A percentile compares a stretch with the other conserved stretches of the same genome.
These are phyloP conservation scores for Phytophthora citrophthora DNA, from an alignment of 352 stramenopile species.

Conservation along the genomic window DNA sequence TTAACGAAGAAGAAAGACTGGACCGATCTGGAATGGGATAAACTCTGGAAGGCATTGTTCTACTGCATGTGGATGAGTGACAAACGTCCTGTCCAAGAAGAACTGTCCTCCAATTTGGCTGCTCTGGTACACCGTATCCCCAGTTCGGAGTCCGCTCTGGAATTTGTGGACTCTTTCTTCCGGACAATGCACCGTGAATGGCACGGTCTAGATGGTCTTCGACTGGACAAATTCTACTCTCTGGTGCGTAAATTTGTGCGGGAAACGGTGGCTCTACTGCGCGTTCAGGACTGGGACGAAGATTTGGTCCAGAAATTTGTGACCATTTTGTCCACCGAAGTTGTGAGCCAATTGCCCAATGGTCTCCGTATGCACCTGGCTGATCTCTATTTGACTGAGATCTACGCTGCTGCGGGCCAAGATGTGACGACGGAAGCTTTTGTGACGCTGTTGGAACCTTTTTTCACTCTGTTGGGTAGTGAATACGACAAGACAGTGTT, in stretches of 20 bases:
- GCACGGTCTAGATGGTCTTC: constrained; percentile 85
- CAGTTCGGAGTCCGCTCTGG: constrained; percentile 45
- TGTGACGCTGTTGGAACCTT: constrained; percentile 78
- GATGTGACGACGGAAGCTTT: constrained; percentile 67
- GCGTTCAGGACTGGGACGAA: constrained; percentile 60
- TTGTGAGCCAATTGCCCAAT: constrained; percentile 84
- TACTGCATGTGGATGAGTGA: constrained; percentile 93
- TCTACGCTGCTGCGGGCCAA: constrained; percentile 59
- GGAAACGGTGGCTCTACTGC: constrained; percentile 67
- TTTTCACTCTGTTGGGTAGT: constrained; percentile 77
- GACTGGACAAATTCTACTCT: constrained; percentile 89
- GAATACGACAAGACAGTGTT: constrained; percentile 86
- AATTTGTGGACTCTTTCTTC: constrained; percentile 85
- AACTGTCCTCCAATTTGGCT: constrained; percentile 75
- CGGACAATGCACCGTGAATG: constrained; percentile 87
- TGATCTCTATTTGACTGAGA: constrained; percentile 76
- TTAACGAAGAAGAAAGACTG: constrained; percentile 71
- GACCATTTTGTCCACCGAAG: constrained; percentile 66
- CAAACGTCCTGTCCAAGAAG: constrained; percentile 82
- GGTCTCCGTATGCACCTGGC: constrained; percentile 80
- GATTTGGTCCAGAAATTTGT: constrained; percentile 59
- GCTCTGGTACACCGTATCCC: constrained; percentile 69
- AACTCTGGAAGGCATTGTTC: constrained; percentile 90
- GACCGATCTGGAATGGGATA: constrained; percentile 83
- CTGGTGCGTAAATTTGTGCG: constrained; percentile 84